These are phyloP conservation scores for Hypoxylon sp. DNA, from an alignment of 2,329 filamentous ascomycete species.

Conservation along the genomic window DNA sequence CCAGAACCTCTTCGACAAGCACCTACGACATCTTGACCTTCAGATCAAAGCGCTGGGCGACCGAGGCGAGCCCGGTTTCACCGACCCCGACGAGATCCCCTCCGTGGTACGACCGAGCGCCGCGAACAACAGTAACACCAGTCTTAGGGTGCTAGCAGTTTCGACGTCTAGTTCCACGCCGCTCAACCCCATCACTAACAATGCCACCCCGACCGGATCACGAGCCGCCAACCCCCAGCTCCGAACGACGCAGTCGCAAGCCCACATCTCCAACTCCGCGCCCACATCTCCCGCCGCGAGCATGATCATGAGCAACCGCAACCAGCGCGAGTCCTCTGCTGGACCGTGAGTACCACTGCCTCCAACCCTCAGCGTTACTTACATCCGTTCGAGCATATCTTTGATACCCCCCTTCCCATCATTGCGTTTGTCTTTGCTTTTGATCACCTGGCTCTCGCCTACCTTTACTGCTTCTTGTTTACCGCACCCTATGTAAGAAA, in stretches of 20 bases:
- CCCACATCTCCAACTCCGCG: constrained; percentile 68
- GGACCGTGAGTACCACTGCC: constrained; percentile 59
- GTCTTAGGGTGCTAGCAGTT: constrained; percentile 56
- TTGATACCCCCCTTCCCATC: neutral
- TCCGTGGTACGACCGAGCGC: constrained; percentile 72
- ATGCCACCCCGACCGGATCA: constrained; percentile 60
- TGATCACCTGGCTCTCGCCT: neutral
- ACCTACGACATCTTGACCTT: constrained; percentile 72
- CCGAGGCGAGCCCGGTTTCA: constrained; percentile 72
- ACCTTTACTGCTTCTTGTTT: neutral
- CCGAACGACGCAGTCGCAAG: constrained; percentile 65
- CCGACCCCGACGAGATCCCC: constrained; percentile 73
- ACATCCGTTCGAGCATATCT: neutral
- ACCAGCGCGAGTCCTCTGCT: constrained; percentile 70
- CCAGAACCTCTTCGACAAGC: constrained; percentile 72
- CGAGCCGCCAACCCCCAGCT: constrained; percentile 63
- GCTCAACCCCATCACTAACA: constrained; percentile 57
- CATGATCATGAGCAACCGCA: constrained; percentile 69
- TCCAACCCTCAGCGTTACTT: constrained; percentile 6
- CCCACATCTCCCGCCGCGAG: constrained; percentile 73
- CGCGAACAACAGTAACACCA: constrained; percentile 66
- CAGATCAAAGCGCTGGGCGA: constrained; percentile 75
- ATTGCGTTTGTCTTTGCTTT: constrained; percentile 4
- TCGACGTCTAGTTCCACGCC: constrained; percentile 55
- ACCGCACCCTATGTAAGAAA: constrained; percentile 15